These are phyloP conservation scores for Rubia tinctorum DNA, from an alignment of 305 asterid species.

Conservation along the genomic window DNA sequence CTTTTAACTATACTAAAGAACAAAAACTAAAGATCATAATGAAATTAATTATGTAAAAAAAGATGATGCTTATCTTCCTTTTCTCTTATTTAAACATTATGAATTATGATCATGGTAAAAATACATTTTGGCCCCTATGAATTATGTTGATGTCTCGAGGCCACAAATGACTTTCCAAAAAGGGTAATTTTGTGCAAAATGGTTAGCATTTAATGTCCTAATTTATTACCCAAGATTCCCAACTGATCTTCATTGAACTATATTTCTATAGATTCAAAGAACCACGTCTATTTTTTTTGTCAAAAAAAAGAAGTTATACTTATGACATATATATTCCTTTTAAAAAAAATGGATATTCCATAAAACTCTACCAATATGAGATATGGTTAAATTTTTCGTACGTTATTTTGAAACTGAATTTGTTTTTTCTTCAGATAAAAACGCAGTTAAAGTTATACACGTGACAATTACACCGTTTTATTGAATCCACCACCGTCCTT, in stretches of 20 bases:
- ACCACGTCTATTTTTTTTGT: background rate
- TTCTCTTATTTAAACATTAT: too few relatives aligned
- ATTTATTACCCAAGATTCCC: slow-evolving; percentile 43
- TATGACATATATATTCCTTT: background rate
- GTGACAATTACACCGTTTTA: background rate
- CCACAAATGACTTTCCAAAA: slow-evolving; percentile 34
- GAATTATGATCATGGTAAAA: background rate
- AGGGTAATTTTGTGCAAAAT: slow-evolving; percentile 32
- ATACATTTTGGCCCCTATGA: background rate
- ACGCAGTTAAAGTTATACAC: background rate
- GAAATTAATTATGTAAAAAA: too few relatives aligned
- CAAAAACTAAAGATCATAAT: too few relatives aligned
- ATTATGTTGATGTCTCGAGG: slow-evolving; percentile 7
- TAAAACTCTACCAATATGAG: background rate
- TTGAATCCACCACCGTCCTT: background rate
- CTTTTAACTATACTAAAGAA: background rate
- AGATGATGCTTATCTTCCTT: too few relatives aligned
- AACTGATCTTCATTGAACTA: slow-evolving; percentile 18
- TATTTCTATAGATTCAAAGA: slow-evolving; percentile 12
- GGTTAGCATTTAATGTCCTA: slow-evolving; percentile 38
- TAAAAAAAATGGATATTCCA: background rate
- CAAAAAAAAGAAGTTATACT: too few relatives aligned
- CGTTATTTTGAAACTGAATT: too few relatives aligned
- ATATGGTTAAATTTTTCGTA: too few relatives aligned
- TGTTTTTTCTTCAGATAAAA: too few relatives aligned